These are phyloP conservation scores for Syzygium aqueum DNA, from an alignment of 345 rosid species.

Conservation along the genomic window DNA sequence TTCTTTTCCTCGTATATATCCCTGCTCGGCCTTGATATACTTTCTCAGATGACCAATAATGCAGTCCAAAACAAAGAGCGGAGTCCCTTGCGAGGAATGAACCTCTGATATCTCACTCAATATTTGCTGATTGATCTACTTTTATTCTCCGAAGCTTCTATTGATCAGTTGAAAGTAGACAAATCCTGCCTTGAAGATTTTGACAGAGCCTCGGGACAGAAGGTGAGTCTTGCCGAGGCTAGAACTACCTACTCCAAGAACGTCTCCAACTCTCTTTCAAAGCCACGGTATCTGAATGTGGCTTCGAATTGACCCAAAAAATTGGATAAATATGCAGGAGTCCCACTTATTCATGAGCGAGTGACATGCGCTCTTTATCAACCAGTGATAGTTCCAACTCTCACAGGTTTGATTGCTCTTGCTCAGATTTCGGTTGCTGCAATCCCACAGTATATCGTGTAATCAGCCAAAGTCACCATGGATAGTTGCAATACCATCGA, in stretches of 20 bases:
- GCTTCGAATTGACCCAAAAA: background rate
- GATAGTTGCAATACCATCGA: background rate
- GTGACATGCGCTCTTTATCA: background rate
- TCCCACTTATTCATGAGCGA: too few relatives aligned
- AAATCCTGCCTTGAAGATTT: background rate
- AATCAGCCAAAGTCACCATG: background rate
- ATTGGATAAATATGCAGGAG: too few relatives aligned
- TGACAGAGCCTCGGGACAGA: background rate
- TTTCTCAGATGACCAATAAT: background rate
- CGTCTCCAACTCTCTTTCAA: background rate
- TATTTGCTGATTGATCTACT: background rate
- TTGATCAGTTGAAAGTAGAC: background rate
- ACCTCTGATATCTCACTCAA: background rate
- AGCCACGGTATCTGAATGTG: background rate
- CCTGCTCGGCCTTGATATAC: too few relatives aligned
- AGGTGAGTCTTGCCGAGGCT: background rate
- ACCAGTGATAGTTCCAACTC: background rate
- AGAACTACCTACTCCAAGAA: background rate
- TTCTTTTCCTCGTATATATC: too few relatives aligned
- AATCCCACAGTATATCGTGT: background rate
- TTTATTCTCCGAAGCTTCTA: background rate
- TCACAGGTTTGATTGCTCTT: background rate
- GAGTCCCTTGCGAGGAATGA: background rate
- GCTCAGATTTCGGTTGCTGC: background rate
- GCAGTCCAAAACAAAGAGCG: background rate